phyloP scores from a whole-genome alignment of 257 asterid species.

The Lantana camara region DNA sequence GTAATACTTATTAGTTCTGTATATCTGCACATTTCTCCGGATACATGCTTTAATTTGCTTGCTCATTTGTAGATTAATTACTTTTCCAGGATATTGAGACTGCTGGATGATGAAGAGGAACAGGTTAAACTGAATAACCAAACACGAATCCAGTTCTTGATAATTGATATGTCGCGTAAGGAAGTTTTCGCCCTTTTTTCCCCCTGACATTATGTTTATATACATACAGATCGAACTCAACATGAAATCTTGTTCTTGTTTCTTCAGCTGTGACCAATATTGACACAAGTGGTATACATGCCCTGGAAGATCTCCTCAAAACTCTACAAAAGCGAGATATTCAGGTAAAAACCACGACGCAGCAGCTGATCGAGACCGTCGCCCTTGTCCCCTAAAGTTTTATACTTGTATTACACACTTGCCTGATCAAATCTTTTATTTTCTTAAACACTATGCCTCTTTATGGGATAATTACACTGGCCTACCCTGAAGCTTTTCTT shows the following conservation, averaged over 20 bases:
- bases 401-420: no score
- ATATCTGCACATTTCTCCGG: not conserved
- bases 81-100: conserved; percentile 49
- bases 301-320: conserved; percentile 72
- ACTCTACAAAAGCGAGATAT: conserved; percentile 27
- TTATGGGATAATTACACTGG: no score
- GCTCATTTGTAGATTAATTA: not conserved
- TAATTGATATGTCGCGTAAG: conserved; percentile 68
- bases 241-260: no score
- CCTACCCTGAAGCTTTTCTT: no score
- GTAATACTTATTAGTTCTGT: conserved; percentile 30
- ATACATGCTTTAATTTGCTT: no score
- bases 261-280: conserved; percentile 86
- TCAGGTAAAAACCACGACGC: no score
- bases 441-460: no score
- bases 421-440: no score
- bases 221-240: no score
- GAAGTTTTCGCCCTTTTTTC: not conserved
- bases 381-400: no score
- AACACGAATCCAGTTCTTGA: conserved; percentile 48
- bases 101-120: conserved; percentile 76
- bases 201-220: not conserved
- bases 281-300: conserved; percentile 89
- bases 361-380: no score
- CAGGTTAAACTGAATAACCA: conserved; percentile 24